Base-by-base conservation (phyloP, 176 grass and related monocot species). In the Triticum timopheevii region DNA sequence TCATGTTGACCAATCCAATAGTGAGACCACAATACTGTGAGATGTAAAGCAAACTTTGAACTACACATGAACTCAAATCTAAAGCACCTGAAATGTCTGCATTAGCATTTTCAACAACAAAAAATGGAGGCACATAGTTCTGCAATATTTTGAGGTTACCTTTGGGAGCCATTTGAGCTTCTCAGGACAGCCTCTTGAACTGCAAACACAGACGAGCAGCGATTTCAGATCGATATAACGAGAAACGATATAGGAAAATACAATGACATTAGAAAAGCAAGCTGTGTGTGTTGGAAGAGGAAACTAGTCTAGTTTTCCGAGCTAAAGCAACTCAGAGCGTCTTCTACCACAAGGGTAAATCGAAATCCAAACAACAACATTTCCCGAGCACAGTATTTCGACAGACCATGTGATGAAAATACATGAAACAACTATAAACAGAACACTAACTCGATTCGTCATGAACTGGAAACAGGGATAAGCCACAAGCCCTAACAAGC, bases 91-190 rank as follows among this genome's bases (percentile, higher is more conserved):
- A 9, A 25, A 73, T 28, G 19, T 16, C 15, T 5, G 3, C 10
- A 44, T 0, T 40, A 27, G 10, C 31, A 28, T 75, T 65, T 38
- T 12, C 20, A 35, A 30, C 11, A 72, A 83, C 36, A 39, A 66
- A 9, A 15, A 16, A 5, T 49, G 45, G 13, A 22, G 16, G 4
- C 28, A 35, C 3, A 27, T 10, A 78, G 44, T 27, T 12, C 28
- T 8, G 22, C 24, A 36, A 74, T 4, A 73, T 25, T 22, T 77
- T 33, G 1, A 15, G 15, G 42, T 28, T 87, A 87, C 89, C 89
- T 87, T 91, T 91, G 79, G 78, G 71, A 69, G 62, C 83, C 88
- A 90, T 90, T 62, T 80, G 44, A 25, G 77, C 69, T 68, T 80
- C 89, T 80, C 36, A 30, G 81, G 54, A 13, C 16, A 62, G 61